These are phyloP conservation scores for Toxicodendron radicans DNA, from an alignment of 345 rosid species.

Conservation along the genomic window DNA sequence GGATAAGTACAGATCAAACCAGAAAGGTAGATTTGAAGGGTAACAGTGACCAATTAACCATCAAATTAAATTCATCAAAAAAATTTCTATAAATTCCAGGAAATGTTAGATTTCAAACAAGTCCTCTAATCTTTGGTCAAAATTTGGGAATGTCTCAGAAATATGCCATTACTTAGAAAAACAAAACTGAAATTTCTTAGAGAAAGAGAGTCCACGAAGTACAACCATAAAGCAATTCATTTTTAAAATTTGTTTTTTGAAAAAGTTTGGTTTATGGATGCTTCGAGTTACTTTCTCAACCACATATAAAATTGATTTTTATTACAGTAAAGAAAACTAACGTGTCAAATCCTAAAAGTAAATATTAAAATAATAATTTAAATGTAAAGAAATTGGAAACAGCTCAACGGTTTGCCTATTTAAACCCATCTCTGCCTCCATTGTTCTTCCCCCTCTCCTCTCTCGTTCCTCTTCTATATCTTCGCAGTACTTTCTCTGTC, in stretches of 20 bases:
- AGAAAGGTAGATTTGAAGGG: neutral
- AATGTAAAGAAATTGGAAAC: neutral
- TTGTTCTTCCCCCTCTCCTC: constrained; percentile 35
- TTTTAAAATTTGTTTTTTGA: neutral
- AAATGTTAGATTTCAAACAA: no score
- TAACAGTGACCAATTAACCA: no score
- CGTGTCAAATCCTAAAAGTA: neutral
- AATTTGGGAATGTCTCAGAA: neutral
- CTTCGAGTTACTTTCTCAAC: constrained; percentile 18
- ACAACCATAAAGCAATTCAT: constrained; percentile 3
- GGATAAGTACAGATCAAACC: neutral
- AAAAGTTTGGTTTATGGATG: constrained; percentile 1
- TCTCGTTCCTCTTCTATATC: constrained; percentile 5
- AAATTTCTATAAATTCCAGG: neutral
- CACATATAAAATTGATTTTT: constrained; percentile 5
- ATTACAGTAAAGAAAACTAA: constrained; percentile 9
- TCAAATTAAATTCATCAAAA: no score
- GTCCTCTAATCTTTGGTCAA: neutral
- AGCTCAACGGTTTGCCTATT: constrained; percentile 29
- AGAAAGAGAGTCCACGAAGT: constrained; percentile 8
- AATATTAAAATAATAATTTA: neutral
- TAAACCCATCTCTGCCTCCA: constrained; percentile 25
- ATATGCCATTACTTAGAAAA: neutral
- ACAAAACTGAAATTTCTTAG: constrained; percentile 2
- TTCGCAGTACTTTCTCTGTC: neutral